A percentile compares a stretch with the other conserved stretches of the same genome.
phyloP scores from a whole-genome alignment of 306 rosid species.

The Quercus alba region DNA sequence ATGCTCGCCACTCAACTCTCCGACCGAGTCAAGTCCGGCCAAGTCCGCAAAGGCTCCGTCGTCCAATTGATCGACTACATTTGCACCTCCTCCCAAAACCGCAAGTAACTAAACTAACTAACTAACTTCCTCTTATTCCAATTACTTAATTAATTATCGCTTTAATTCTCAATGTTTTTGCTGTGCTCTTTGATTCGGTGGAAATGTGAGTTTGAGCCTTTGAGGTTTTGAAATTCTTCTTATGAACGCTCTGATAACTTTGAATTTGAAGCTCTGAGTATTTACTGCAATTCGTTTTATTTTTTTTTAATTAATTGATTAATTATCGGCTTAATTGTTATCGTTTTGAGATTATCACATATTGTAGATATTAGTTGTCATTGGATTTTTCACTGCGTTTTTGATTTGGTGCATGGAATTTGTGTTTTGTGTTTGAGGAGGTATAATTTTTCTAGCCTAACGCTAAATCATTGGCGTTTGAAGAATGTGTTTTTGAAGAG shows the following conservation, averaged over 20 bases:
- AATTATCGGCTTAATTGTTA: neutral
- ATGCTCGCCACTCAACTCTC: conserved; percentile 85
- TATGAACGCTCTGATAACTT: no score
- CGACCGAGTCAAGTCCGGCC: conserved; percentile 49
- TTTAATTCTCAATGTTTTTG: no score
- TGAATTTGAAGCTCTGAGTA: no score
- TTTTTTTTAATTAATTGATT: no score
- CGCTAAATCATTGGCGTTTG: neutral
- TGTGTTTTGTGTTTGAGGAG: neutral
- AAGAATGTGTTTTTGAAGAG: neutral
- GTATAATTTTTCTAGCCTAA: neutral
- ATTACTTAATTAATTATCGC: neutral
- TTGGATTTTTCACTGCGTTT: neutral
- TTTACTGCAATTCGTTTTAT: no score
- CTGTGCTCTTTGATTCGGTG: no score
- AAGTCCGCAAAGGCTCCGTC: conserved; percentile 68
- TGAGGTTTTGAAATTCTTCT: no score
- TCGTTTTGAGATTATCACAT: neutral
- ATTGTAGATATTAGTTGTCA: neutral
- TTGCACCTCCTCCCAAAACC: conserved; percentile 54
- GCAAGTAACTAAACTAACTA: conserved; percentile 43
- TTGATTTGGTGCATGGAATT: neutral
- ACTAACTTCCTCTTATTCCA: no score
- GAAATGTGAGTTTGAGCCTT: no score
- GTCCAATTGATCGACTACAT: conserved; percentile 85